These are phyloP conservation scores for Epicoccum sorghinum DNA, from an alignment of 2,329 filamentous ascomycete genomes.

Conservation along the genomic window DNA sequence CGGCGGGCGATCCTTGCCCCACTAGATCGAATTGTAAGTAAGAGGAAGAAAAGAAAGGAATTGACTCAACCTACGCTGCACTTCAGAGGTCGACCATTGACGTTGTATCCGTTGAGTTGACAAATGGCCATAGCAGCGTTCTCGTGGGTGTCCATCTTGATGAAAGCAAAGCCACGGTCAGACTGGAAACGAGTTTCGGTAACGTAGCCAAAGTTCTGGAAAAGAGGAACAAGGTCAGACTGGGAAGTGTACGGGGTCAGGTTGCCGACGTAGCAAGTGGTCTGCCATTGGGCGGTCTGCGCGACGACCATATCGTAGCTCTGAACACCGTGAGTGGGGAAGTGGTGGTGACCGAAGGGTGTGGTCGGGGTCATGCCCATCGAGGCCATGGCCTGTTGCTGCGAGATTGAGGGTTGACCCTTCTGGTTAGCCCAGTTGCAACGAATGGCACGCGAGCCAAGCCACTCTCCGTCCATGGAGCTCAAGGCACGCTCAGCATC, in stretches of 20 bases:
- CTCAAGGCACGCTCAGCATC: constrained; percentile 96
- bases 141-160: constrained; percentile 99
- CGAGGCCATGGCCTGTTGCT: constrained; percentile 94
- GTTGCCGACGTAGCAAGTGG: constrained; percentile 97
- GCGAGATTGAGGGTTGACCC: constrained; percentile 97
- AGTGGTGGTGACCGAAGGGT: constrained; percentile 95
- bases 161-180: constrained; percentile 95
- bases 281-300: constrained; percentile 97
- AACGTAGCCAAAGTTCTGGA: constrained; percentile 98
- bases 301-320: constrained; percentile 97
- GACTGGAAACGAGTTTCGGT: constrained; percentile 98
- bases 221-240: constrained; percentile 94
- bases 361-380: constrained; percentile 99
- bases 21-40: constrained; percentile 63
- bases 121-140: constrained; percentile 99
- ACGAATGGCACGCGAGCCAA: constrained; percentile 95
- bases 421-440: constrained; percentile 99
- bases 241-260: constrained; percentile 97
- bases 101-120: constrained; percentile 96
- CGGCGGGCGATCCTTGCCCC: constrained; percentile 98
- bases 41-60: constrained; percentile 23
- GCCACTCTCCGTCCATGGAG: constrained; percentile 99
- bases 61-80: constrained; percentile 80
- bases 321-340: constrained; percentile 93
- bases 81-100: constrained; percentile 95